phyloP scores from a whole-genome alignment of 73 alveolate species.

The Paramecium sonneborni region DNA sequence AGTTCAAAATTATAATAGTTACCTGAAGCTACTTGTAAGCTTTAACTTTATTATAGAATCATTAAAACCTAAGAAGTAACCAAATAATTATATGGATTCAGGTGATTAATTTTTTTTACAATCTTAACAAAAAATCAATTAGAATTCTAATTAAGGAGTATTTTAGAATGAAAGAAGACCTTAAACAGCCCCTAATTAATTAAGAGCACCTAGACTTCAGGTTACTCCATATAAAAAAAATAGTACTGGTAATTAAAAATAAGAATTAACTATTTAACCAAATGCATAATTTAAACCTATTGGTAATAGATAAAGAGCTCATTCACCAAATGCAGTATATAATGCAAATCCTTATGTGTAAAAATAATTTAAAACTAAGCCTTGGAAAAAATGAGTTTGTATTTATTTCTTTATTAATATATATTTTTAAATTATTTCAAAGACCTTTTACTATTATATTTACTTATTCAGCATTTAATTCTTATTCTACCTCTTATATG shows the following conservation, averaged over 20 bases:
- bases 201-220: conserved; percentile 41
- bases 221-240: conserved; percentile 47
- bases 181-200: conserved; percentile 38
- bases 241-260: neutral
- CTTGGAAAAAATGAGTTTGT: conserved; percentile 39
- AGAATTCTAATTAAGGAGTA: neutral
- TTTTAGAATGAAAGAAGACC: conserved; percentile 36
- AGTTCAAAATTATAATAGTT: neutral
- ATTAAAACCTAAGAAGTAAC: neutral
- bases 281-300: conserved; percentile 24
- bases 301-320: conserved; percentile 45
- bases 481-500: neutral
- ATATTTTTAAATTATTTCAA: neutral
- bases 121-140: neutral
- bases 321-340: conserved; percentile 47
- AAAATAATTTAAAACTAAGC: conserved; percentile 30
- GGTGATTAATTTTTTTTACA: conserved; percentile 3
- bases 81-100: conserved; percentile 50
- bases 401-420: neutral
- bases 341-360: conserved; percentile 55
- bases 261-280: neutral
- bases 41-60: neutral
- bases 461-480: neutral
- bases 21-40: conserved; percentile 16
- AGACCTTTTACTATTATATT: neutral